phyloP scores from a whole-genome alignment of 495 filamentous ascomycete genomes.

The Hypoxylon lienhwacheense region DNA sequence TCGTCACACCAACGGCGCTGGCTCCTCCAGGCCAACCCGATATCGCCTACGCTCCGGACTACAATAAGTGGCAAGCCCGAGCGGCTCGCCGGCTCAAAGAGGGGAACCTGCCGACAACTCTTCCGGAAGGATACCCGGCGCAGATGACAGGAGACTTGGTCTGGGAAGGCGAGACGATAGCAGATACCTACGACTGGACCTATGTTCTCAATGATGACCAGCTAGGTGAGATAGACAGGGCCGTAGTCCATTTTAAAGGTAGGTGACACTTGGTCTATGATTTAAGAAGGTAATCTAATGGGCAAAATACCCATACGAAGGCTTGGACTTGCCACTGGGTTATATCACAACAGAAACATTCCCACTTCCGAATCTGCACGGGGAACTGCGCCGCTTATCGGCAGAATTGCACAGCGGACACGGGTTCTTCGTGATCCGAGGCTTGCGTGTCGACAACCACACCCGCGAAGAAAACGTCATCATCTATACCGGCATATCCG shows the following conservation, averaged over 20 bases:
- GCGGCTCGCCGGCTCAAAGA: slow-evolving; percentile 46
- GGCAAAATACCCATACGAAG: slow-evolving; percentile 26
- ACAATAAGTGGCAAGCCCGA: slow-evolving; percentile 58
- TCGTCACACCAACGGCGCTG: slow-evolving; percentile 18
- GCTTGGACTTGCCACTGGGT: slow-evolving; percentile 49
- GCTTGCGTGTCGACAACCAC: slow-evolving; percentile 55
- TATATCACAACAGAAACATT: slow-evolving; percentile 57
- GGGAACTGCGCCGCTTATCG: slow-evolving; percentile 52
- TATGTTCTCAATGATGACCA: slow-evolving; percentile 51
- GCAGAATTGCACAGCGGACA: slow-evolving; percentile 58
- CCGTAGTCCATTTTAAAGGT: slow-evolving; percentile 59
- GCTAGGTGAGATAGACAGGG: slow-evolving; percentile 58
- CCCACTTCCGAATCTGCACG: slow-evolving; percentile 56
- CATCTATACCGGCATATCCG: slow-evolving; percentile 64
- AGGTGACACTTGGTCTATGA: not conserved
- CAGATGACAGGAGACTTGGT: slow-evolving; percentile 54
- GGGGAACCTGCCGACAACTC: slow-evolving; percentile 43
- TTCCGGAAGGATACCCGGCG: slow-evolving; percentile 57
- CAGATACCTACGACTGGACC: slow-evolving; percentile 55
- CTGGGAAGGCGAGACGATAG: slow-evolving; percentile 60
- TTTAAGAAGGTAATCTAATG: not conserved
- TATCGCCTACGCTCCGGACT: slow-evolving; percentile 60
- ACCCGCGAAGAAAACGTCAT: slow-evolving; percentile 62
- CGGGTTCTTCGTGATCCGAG: slow-evolving; percentile 66
- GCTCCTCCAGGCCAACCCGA: slow-evolving; percentile 47